Conservation (phyloP, 306 rosid genomes). For the Ochetophila trinervis region DNA sequence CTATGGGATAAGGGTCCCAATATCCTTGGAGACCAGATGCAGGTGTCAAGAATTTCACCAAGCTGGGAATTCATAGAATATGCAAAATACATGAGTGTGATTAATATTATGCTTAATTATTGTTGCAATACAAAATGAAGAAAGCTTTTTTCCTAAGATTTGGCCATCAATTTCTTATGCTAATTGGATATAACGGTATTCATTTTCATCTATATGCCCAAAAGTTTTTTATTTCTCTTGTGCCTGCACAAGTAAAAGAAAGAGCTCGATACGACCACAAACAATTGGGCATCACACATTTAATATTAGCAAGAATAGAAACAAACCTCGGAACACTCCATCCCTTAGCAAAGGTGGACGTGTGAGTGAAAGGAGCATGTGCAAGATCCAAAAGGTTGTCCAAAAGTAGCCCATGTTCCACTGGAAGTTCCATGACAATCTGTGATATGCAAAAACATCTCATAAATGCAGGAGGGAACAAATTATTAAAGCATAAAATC, state of each 20-base stretch:
- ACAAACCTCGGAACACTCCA: slow-evolving; percentile 96
- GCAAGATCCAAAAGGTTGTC: slow-evolving; percentile 99
- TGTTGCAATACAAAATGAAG: background rate
- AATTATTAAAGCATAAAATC: background rate
- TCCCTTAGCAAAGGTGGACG: slow-evolving; percentile 97
- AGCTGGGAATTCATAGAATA: slow-evolving; percentile 54
- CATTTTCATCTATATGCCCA: too few relatives aligned
- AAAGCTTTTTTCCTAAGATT: background rate
- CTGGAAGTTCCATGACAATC: slow-evolving; percentile 89
- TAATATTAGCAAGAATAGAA: background rate
- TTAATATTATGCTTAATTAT: background rate
- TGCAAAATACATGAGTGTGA: background rate
- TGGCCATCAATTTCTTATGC: background rate
- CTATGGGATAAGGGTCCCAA: slow-evolving; percentile 97
- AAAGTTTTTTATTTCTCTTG: too few relatives aligned
- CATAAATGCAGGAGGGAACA: slow-evolving; percentile 19
- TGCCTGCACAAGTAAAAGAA: too few relatives aligned
- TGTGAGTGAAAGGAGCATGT: slow-evolving; percentile 98
- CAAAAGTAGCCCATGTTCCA: slow-evolving; percentile 90
- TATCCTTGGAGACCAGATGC: slow-evolving; percentile 86
- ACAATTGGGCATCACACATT: background rate
- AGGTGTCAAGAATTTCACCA: slow-evolving; percentile 89
- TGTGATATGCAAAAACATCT: slow-evolving; percentile 29
- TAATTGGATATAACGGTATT: background rate
- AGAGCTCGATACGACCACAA: too few relatives aligned